Evolutionary conservation across 2,329 filamentous ascomycete species (phyloP).

Genomic region (Amylocarpus encephaloides): DNA sequence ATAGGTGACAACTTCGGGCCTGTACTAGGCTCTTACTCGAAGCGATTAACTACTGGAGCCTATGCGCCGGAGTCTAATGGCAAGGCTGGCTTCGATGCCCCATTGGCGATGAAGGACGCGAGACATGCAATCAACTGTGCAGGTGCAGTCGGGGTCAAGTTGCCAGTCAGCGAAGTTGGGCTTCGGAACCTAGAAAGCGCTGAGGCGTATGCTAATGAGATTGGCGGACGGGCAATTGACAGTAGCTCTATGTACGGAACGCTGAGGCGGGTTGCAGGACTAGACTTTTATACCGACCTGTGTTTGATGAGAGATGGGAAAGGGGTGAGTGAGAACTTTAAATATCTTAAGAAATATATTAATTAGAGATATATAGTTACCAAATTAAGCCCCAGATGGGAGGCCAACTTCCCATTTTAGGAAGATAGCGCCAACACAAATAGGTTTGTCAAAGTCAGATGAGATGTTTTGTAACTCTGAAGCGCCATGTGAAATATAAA

Average conservation of each 20-base stretch:
- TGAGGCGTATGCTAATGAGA: conserved; percentile 12
- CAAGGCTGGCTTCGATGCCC: conserved; percentile 22
- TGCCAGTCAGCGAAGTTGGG: conserved; percentile 22
- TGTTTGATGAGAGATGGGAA: not conserved
- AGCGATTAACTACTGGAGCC: conserved; percentile 36
- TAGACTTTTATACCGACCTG: conserved; percentile 32
- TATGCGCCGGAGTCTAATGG: conserved; percentile 28
- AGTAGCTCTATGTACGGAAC: conserved; percentile 46
- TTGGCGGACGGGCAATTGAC: conserved; percentile 35
- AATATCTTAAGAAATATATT: no score
- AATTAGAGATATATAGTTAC: no score
- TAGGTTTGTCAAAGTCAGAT: no score
- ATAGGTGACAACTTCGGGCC: conserved; percentile 39
- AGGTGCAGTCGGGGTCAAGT: conserved; percentile 14
- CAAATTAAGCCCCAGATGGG: no score
- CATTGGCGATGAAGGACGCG: conserved; percentile 26
- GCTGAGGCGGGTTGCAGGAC: conserved; percentile 37
- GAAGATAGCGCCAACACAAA: no score
- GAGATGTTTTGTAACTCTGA: no score
- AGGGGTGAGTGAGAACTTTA: not conserved
- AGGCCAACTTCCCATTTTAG: no score
- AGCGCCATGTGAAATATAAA: no score
- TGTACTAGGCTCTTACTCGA: conserved; percentile 37
- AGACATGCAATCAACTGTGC: conserved; percentile 25
- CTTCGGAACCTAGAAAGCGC: conserved; percentile 40